These are phyloP conservation scores for Cutaneotrichosporon sp. DNA, from an alignment of 1,284 basidiomycete species.

Conservation along the genomic window DNA sequence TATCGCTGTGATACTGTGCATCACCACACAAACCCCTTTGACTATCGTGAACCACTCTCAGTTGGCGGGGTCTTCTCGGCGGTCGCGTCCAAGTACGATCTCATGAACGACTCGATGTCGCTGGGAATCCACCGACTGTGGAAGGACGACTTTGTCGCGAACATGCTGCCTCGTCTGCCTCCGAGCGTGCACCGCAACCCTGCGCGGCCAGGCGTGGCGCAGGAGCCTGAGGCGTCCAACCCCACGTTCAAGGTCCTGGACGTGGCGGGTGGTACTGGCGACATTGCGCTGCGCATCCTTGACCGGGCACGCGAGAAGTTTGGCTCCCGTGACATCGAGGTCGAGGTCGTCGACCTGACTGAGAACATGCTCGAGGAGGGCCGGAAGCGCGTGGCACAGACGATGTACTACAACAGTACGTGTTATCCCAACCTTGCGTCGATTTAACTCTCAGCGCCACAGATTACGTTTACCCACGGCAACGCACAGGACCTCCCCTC, in stretches of 20 bases:
- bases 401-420: slow-evolving; percentile 97
- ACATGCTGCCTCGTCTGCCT: slow-evolving; percentile 61
- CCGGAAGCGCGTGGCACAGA: slow-evolving; percentile 81
- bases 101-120: slow-evolving; percentile 99
- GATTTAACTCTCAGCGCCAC: slow-evolving; percentile 77
- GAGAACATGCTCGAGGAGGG: slow-evolving; percentile 93
- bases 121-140: slow-evolving; percentile 93
- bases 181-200: slow-evolving; percentile 39
- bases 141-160: slow-evolving; percentile 88
- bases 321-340: slow-evolving; percentile 78
- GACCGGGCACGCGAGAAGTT: slow-evolving; percentile 86
- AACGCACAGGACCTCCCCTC: slow-evolving; percentile 79
- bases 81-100: slow-evolving; percentile 90
- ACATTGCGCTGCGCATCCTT: slow-evolving; percentile 90
- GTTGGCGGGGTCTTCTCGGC: slow-evolving; percentile 93
- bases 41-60: too few relatives aligned
- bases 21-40: too few relatives aligned
- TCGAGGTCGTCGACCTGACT: slow-evolving; percentile 94
- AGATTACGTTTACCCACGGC: slow-evolving; percentile 86
- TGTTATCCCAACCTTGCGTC: too few relatives aligned
- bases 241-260: slow-evolving; percentile 66
- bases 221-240: slow-evolving; percentile 46
- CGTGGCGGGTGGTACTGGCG: slow-evolving; percentile 95
- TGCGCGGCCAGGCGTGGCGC: slow-evolving; percentile 31
- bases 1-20: too few relatives aligned